phyloP scores from a whole-genome alignment of 202 grass and related monocot species.

The Cymbopogon flexuosus region DNA sequence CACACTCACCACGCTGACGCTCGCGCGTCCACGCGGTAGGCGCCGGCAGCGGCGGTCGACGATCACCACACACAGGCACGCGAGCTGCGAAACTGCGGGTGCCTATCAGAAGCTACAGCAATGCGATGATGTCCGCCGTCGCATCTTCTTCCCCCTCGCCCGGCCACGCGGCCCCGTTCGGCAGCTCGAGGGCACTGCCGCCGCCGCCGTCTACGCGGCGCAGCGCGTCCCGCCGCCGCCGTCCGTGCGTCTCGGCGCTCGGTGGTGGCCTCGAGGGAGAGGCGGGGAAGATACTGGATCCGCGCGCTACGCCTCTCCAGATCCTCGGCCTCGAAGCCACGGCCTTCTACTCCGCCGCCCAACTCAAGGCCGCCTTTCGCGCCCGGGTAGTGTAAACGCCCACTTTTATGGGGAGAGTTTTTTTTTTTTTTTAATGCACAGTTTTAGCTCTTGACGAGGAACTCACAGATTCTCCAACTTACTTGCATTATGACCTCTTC shows the following conservation, averaged over 20 bases:
- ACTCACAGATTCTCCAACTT: background rate
- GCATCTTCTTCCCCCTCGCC: background rate
- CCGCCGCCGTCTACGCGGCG: background rate
- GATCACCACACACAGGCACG: background rate
- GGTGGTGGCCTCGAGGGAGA: slow-evolving; percentile 1
- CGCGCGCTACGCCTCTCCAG: slow-evolving; percentile 68
- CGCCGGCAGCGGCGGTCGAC: background rate
- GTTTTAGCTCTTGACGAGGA: background rate
- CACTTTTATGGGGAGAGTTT: background rate
- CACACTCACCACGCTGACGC: background rate
- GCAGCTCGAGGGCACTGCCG: background rate
- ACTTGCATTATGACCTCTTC: background rate
- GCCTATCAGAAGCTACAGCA: background rate
- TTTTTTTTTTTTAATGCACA: background rate
- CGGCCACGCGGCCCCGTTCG: background rate
- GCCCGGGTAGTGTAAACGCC: slow-evolving; percentile 40
- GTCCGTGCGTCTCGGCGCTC: background rate
- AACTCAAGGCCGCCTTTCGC: slow-evolving; percentile 86
- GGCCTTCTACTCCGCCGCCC: slow-evolving; percentile 40
- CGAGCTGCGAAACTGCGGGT: background rate
- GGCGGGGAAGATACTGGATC: slow-evolving; percentile 39
- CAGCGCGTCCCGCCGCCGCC: background rate
- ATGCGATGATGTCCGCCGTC: slow-evolving; percentile 21
- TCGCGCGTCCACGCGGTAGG: background rate
- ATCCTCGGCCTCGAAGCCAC: slow-evolving; percentile 65